Evolutionary conservation across 2,329 filamentous ascomycete species (phyloP), one percentile per base, ranked within the genome.

Genomic region (Teratosphaeria zuluensis): DNA sequence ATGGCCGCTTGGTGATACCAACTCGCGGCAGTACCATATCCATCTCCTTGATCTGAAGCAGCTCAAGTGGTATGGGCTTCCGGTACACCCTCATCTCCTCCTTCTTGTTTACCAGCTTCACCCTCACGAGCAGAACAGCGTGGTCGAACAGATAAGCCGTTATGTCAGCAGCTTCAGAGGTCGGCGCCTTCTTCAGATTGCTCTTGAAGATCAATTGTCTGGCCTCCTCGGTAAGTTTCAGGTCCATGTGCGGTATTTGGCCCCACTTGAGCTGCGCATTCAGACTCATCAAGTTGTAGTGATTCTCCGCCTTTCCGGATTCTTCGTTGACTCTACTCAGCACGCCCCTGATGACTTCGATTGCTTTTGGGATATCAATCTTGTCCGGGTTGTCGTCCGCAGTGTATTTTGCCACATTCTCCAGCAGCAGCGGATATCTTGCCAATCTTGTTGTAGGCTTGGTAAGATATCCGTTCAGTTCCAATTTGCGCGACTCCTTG

Each of bases 61-160:
- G 80, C 72, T 99, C 94, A 33, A 99, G 78, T 14, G 94, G 94
- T 65, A 99, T 99, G 0, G 94, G 94, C 77, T 92, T 90, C 68
- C 91, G 85, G 74, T 97, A 97, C 0, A 96, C 94, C 71, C 95
- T 94, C 62, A 95, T 87, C 71, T 97, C 92, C 72, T 99, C 94
- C 51, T 84, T 84, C 77, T 97, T 97, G 73, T 94, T 95, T 60
- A 89, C 88, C 60, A 88, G 87, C 77, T 97, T 99, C 64, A 92
- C 87, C 56, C 92, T 84, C 64, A 96, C 94, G 48, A 99, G 81
- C 38, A 99, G 80, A 56, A 99, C 87, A 2, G 94, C 92, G 72
- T 99, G 94, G 69, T 99, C 94, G 70, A 99, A 96, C 28, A 99
- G 81, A 77, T 95, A 99, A 16, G 90, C 92, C 21, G 91, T 94